Evolutionary conservation across 345 rosid genomes (phyloP), one percentile per base, ranked within the genome.

Genomic region (Gossypium longicalyx): DNA sequence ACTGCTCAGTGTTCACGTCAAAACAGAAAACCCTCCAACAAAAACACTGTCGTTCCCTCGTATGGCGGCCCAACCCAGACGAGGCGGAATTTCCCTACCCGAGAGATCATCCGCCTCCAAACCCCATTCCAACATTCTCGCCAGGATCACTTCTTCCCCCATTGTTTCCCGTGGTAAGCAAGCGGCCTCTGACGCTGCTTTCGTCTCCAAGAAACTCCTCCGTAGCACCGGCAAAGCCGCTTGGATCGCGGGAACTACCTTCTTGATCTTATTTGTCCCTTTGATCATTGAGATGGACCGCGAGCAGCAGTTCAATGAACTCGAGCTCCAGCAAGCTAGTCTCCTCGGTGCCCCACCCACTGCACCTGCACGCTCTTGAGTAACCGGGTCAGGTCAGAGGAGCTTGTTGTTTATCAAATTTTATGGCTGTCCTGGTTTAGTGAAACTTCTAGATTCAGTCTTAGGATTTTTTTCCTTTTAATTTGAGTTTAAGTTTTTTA

Each of bases 151-250:
- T 27, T 69, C 73, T 57, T 83, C 85, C 20, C 76, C 79, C 9
- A 80, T 89, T 74, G 86, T 86, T 2, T 75, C 63, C 22, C 63
- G 63, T 25, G 63, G 63, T 58, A 58, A 58, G 63, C 63, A 12
- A 23, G 63, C 63, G 86, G 88, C 86, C 9, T 72, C 76, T 85
- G 87, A 90, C 71, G 81, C 91, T 70, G 84, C 79, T 1, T 78
- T 78, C 77, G 92, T 89, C 53, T 72, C 98, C 78, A 88, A 89
- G 81, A 91, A 87, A 84, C 93, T 93, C 78, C 83, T 93, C 49
- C 80, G 80, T 67, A 91, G 97, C 81, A 91, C 95, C 3, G 98
- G 89, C 16, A 58, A 58, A 58, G 34, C 63, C 63, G 63, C 63
- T 58, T 58, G 38, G 63, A 58, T 58, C 38, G 93, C 89, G 9